Base-by-base conservation (phyloP, 805 yeast genomes). In the Candida peoriensis region DNA sequence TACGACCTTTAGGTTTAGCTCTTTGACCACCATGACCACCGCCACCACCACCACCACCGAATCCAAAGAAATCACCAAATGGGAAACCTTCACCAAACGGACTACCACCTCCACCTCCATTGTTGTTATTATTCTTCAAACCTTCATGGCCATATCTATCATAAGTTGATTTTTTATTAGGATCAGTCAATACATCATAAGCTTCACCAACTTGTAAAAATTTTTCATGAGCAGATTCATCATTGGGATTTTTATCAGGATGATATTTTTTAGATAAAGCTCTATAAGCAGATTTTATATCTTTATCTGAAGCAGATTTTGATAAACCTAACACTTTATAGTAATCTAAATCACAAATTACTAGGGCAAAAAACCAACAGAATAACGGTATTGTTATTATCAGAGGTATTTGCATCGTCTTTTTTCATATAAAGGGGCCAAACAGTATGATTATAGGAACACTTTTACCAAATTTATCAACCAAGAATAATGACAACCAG, bases 191-290 rank as follows among this genome's bases (percentile, higher is more conserved):
- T 10, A 87, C 83, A 36, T 88, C 96, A 57, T 90, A 90, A 0
- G 97, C 97, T 52, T 83, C 95, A 12, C 95, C 95, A 20, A 93
- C 74, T 59, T 88, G 95, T 33, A 93, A 80, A 57, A 89, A 93
- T 60, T 75, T 80, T 32, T 82, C 80, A 45, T 85, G 88, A 1
- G 97, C 95, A 20, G 73, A 81, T 8, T 85, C 87, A 48, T 81
- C 75, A 6, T 81, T 82, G 5, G 82, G 80, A 55, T 90, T 93
- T 63, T 90, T 90, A 60, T 90, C 98, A 2, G 98, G 98, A 54
- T 90, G 98, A 60, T 74, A 87, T 54, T 84, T 84, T 57, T 86
- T 81, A 46, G 89, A 79, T 44, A 90, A 62, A 37, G 76, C 72
- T 46, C 95, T 67, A 57, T 89, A 89, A 0, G 96, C 96, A 34